A percentile compares a stretch with the other conserved stretches of the same genome.
These are phyloP conservation scores for Nematocida sp. DNA, from an alignment of 371 early-diverging fungal species.

Conservation along the genomic window DNA sequence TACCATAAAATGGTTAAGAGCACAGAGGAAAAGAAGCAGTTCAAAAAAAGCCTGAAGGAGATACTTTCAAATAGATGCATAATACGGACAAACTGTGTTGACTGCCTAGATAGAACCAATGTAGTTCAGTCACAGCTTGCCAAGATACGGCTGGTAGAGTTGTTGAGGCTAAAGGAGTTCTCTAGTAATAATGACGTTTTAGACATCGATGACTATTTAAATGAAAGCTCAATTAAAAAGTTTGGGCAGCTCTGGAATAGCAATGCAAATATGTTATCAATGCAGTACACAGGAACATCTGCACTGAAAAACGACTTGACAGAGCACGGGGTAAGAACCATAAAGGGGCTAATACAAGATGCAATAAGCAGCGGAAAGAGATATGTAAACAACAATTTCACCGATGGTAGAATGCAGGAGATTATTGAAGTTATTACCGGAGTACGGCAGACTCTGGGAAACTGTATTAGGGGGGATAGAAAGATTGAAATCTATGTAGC, in stretches of 20 bases:
- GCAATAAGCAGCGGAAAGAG: constrained; percentile 61
- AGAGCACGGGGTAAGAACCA: constrained; percentile 80
- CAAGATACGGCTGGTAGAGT: constrained; percentile 76
- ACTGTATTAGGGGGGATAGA: constrained; percentile 54
- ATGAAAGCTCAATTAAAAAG: constrained; percentile 10
- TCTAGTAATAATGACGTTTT: constrained; percentile 6
- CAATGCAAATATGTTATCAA: constrained; percentile 90
- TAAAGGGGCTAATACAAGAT: constrained; percentile 59
- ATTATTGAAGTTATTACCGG: constrained; percentile 68
- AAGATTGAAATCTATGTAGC: constrained; percentile 10
- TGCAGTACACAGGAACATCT: constrained; percentile 91
- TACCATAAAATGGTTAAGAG: constrained; percentile 57
- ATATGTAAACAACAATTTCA: constrained; percentile 69
- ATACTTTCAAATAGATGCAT: constrained; percentile 75
- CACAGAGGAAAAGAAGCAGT: constrained; percentile 77
- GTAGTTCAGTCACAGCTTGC: constrained; percentile 92
- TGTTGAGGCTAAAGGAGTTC: constrained; percentile 65
- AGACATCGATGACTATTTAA: constrained; percentile 44
- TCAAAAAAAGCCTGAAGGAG: constrained; percentile 74
- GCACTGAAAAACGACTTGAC: constrained; percentile 94
- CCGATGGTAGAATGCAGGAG: constrained; percentile 64
- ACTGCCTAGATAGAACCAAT: constrained; percentile 97
- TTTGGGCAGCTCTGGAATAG: constrained; percentile 93
- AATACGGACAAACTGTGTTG: constrained; percentile 96
- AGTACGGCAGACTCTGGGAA: constrained; percentile 30